Percentiles rank a stretch among this genome's conserved stretches.
Evolutionary conservation across 1,284 basidiomycete species (phyloP).

Genomic region (Papiliotrema fonsecae): DNA sequence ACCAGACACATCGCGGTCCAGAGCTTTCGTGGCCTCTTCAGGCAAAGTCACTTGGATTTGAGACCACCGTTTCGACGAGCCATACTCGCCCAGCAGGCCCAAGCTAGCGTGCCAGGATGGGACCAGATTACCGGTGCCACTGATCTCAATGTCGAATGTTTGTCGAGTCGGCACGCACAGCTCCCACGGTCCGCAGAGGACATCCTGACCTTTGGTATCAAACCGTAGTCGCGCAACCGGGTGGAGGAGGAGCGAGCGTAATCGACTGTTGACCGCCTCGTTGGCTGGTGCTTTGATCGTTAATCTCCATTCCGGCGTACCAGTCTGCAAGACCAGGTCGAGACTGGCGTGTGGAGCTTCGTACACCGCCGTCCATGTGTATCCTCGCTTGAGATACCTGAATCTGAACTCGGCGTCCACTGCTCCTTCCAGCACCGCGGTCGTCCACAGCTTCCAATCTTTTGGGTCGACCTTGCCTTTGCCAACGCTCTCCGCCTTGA

Average conservation of each 20-base stretch:
- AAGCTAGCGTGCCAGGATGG: constrained; percentile 80
- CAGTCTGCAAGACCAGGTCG: constrained; percentile 70
- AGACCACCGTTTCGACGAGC: constrained; percentile 64
- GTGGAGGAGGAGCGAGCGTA: constrained; percentile 66
- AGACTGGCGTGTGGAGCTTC: constrained; percentile 65
- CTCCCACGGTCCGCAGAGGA: constrained; percentile 75
- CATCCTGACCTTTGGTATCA: constrained; percentile 32
- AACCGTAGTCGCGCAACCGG: constrained; percentile 72
- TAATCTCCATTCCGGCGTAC: constrained; percentile 79
- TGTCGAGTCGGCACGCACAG: constrained; percentile 67
- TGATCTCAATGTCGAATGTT: constrained; percentile 58
- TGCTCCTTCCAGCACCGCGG: constrained; percentile 62
- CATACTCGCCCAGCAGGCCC: constrained; percentile 67
- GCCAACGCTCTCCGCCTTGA: constrained; percentile 19
- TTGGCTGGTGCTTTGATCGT: constrained; percentile 63
- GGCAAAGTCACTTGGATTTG: constrained; percentile 61
- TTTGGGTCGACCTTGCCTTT: constrained; percentile 46
- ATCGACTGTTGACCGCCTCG: constrained; percentile 73
- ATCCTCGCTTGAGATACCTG: constrained; percentile 78
- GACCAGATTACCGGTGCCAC: constrained; percentile 65
- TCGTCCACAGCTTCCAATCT: constrained; percentile 64
- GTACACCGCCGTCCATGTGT: constrained; percentile 78
- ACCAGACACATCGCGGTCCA: constrained; percentile 79
- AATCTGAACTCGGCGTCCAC: constrained; percentile 66
- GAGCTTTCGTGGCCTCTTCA: constrained; percentile 51